Evolutionary conservation across 2,329 filamentous ascomycete genomes (phyloP).

Genomic region (Ilyonectria sp.): DNA sequence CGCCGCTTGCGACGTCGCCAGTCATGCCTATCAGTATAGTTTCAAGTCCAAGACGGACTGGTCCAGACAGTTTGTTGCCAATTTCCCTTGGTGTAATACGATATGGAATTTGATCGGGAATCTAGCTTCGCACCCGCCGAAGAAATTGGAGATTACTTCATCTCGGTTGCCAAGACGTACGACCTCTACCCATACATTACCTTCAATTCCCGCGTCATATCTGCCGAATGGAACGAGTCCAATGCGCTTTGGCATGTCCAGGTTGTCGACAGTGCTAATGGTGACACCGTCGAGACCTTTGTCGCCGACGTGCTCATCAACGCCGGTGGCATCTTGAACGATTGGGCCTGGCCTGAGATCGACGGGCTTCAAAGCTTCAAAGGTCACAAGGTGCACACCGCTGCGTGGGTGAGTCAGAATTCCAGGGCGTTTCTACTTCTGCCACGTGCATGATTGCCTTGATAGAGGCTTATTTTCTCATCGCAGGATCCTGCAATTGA

Average conservation of each 20-base stretch:
- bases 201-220: not conserved
- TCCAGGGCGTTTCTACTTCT: not conserved
- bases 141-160: constrained; percentile 30
- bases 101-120: not conserved
- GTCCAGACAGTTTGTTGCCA: not conserved
- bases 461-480: not conserved
- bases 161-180: constrained; percentile 16
- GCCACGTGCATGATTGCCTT: not conserved
- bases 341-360: constrained; percentile 31
- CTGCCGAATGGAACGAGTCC: constrained; percentile 15
- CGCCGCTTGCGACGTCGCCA: constrained; percentile 23
- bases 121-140: constrained; percentile 12
- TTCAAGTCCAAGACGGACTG: constrained; percentile 22
- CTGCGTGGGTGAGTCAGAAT: constrained; percentile 17
- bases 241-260: not conserved
- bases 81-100: not conserved
- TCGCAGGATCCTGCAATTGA: constrained; percentile 10
- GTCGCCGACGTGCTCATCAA: constrained; percentile 25
- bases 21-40: constrained; percentile 19
- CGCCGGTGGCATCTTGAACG: constrained; percentile 21
- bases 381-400: constrained; percentile 16
- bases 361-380: constrained; percentile 13
- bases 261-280: not conserved
- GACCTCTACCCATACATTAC: constrained; percentile 4
- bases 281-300: not conserved